Conservation (phyloP, 495 filamentous ascomycete genomes). For the Penicillium ucsense region DNA sequence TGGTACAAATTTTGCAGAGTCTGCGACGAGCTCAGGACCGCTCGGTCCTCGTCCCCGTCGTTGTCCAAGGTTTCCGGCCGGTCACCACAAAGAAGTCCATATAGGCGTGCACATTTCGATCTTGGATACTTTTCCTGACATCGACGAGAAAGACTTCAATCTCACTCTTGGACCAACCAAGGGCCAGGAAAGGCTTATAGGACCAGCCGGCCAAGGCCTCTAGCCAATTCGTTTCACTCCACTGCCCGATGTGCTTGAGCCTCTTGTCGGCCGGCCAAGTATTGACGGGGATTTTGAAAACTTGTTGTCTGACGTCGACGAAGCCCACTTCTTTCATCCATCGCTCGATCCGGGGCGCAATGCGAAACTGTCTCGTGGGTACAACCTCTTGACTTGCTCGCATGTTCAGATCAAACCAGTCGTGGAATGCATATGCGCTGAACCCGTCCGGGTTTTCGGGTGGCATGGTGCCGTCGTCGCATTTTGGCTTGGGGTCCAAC, state of each 20-base stretch:
- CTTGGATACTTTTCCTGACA: conserved; percentile 45
- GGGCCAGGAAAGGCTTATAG: conserved; percentile 32
- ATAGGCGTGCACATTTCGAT: conserved; percentile 47
- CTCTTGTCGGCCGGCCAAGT: conserved; percentile 49
- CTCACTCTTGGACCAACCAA: conserved; percentile 40
- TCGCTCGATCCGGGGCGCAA: conserved; percentile 41
- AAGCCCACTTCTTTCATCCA: conserved; percentile 56
- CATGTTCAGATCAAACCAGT: conserved; percentile 43
- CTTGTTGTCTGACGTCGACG: conserved; percentile 47
- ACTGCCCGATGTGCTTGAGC: conserved; percentile 39
- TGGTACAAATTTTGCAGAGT: too few species aligned
- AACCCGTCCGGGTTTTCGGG: conserved; percentile 32
- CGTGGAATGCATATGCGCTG: conserved; percentile 33
- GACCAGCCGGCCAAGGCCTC: conserved; percentile 37
- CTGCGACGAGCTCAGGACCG: too few species aligned
- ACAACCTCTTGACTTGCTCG: conserved; percentile 38
- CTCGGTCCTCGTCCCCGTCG: conserved; percentile 4
- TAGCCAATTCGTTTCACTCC: conserved; percentile 32
- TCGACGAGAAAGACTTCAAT: conserved; percentile 51
- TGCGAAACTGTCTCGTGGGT: conserved; percentile 39
- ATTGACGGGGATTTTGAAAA: conserved; percentile 49
- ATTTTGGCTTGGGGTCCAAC: conserved; percentile 42
- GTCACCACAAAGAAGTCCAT: conserved; percentile 43
- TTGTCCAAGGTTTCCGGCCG: conserved; percentile 40
- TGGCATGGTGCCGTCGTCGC: conserved; percentile 54